Conservation (phyloP, 2,329 filamentous ascomycete genomes). For the Sordariomycetes sp. region DNA sequence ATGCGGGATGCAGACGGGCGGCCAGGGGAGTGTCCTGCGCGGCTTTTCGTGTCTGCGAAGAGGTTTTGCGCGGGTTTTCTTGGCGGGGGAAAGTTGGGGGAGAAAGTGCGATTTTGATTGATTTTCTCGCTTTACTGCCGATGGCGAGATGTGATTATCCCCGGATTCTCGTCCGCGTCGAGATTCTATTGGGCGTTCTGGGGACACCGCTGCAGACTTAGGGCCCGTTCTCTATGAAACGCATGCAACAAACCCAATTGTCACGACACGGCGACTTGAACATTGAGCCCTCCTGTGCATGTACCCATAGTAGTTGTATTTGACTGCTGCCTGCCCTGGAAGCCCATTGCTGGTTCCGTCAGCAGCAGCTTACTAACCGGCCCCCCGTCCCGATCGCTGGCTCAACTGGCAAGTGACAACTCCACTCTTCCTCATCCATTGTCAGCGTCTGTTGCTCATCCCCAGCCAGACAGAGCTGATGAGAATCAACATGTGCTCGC, state of each 20-base stretch:
- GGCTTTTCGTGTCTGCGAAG: not conserved
- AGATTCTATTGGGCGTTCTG: not conserved
- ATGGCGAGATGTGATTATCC: not conserved
- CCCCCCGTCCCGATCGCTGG: too few relatives aligned
- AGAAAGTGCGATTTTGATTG: not conserved
- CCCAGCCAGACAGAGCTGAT: not conserved
- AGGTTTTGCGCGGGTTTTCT: not conserved
- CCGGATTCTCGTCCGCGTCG: not conserved
- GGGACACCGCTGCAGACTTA: not conserved
- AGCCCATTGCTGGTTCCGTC: too few relatives aligned
- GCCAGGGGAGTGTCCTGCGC: not conserved
- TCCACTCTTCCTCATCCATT: not conserved
- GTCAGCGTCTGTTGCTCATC: too few relatives aligned
- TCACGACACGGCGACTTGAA: not conserved
- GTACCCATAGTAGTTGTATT: too few relatives aligned
- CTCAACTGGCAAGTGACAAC: too few relatives aligned
- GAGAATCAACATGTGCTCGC: too few relatives aligned
- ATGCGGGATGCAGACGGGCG: not conserved
- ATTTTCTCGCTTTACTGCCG: not conserved
- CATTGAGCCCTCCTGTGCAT: too few relatives aligned
- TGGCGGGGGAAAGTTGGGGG: not conserved
- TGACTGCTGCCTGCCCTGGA: not conserved
- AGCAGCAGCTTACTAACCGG: too few relatives aligned
- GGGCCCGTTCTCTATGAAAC: not conserved
- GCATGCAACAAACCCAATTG: not conserved